Evolutionary conservation across 1,284 basidiomycete species (phyloP), one percentile per base, ranked within the genome.

Genomic region (Fomitopsis palustris): DNA sequence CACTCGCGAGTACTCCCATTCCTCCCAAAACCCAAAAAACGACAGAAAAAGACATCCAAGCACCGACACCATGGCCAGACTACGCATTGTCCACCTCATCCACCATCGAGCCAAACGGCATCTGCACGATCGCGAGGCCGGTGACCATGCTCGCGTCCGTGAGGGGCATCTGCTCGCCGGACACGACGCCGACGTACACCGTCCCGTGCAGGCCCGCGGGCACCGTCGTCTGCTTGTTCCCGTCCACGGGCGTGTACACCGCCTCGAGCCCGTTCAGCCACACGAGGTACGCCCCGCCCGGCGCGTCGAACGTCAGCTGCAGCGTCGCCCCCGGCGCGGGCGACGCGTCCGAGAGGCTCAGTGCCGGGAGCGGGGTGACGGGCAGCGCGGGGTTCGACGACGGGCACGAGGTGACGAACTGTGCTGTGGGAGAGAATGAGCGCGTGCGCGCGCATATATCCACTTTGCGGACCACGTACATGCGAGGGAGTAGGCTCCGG

Each of bases 401-500:
- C 0, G 87, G 86, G 73, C 85, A 88, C 1, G 72, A 73, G 29
- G 66, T 66, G 66, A 83, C 77, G 67, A 79, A 82, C 31, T 61
- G 62, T 0, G 72, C 72, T 56, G 74, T 43, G 73, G 71, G 4
- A 25, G 16, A 3, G 19, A n/a, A 9, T 14, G 39, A 39, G n/a
- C 70, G 69, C 75, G 51, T 23, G 4, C 47, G 14, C 45, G 54
- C 52, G 21, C 29, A 55, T 14, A 47, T 21, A 41, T 21, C 1
- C 12, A 49, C 33, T 17, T 19, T 25, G 25, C 37, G 1, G 27
- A 16, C 14, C 12, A 31, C 4, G 33, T 58, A 69, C 69, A 60
- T 23, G 69, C 74, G 33, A 84, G 68, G 0, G 78, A 78, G 62
- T 69, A 78, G 12, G 76, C 80, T 64, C 83, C 78, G 69, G 77